phyloP scores from a whole-genome alignment of 768 basidiomycete genomes.

The Inosperma sp. region DNA sequence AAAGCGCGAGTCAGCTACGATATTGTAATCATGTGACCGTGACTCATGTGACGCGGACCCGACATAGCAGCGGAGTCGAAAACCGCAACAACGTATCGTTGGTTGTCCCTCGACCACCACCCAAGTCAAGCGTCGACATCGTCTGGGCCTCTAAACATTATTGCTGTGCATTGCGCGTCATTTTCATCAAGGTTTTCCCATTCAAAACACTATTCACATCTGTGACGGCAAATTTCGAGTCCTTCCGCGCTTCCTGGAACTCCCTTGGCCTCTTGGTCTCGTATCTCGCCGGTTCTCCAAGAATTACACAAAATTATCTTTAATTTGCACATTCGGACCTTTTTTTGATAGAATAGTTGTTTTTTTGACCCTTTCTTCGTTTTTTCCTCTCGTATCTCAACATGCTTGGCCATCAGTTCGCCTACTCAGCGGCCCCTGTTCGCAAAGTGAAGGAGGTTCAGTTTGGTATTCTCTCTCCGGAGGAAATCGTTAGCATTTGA shows the following conservation, averaged over 20 bases:
- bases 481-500: constrained; percentile 81
- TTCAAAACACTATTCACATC: constrained; percentile 14
- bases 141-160: constrained; percentile 24
- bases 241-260: constrained; percentile 27
- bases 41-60: constrained; percentile 16
- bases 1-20: not conserved
- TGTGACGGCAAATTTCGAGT: constrained; percentile 23
- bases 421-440: constrained; percentile 89
- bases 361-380: constrained; percentile 12
- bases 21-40: constrained; percentile 5
- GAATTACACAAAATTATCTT: constrained; percentile 30
- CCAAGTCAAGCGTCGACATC: constrained; percentile 28
- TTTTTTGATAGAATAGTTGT: constrained; percentile 22
- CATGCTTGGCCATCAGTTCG: constrained; percentile 89
- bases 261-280: constrained; percentile 26
- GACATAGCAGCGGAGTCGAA: constrained; percentile 45
- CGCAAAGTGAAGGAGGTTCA: constrained; percentile 97
- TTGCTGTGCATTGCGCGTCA: constrained; percentile 22
- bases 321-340: constrained; percentile 28
- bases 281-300: constrained; percentile 25
- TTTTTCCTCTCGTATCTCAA: constrained; percentile 18
- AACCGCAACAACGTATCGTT: constrained; percentile 34
- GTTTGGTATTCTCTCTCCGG: constrained; percentile 97
- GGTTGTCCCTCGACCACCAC: constrained; percentile 48
- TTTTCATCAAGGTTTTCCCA: constrained; percentile 19